Evolutionary conservation across 495 filamentous ascomycete species (phyloP), one percentile per base, ranked within the genome.

Genomic region (Hypoxylon intermedium): DNA sequence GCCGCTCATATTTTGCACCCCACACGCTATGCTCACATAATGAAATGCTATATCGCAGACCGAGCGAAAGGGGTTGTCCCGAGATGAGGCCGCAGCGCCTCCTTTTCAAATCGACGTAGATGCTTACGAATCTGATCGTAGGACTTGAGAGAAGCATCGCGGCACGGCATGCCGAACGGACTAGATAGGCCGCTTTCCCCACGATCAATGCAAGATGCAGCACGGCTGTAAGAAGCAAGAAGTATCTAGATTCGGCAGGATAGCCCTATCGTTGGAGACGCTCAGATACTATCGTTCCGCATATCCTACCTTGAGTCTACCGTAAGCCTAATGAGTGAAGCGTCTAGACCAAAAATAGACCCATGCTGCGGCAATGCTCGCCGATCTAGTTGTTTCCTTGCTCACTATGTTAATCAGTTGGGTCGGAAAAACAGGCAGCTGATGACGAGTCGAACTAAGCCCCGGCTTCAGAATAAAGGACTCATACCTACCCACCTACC

Each of bases 251-350:
- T 51, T 45, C 33, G 38, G 19, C 34, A 46, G 13, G 38, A 42
- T 34, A 40, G 7, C 30, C 24, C 26, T 23, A 36, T 28, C 20
- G 6, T 12, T 3, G 12, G 18, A 33, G 21, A 20, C 18, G 15
- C 7, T 37, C 16, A 34, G 26, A 20, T 42, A 16, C 11, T 30
- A 36, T 16, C 24, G n/a, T 18, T 36, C 53, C 15, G 36, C 28
- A 31, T 21, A 4, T 23, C 38, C 45, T 20, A 24, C 9, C 34
- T 15, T 15, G 9, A 15, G n/a, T 45, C 38, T 18, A 30, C 30
- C 28, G 28, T 53, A 52, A 53, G 41, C 40, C 44, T 40, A 28
- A n/a, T 23, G 37, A 50, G 45, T 63, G 12, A 44, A 16, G 50
- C 31, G 18, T 20, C 7, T 16, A 16, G 9, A 24, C 47, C 40